Evolutionary conservation across 2,329 filamentous ascomycete genomes (phyloP).

Genomic region (Alternaria ventricosa): DNA sequence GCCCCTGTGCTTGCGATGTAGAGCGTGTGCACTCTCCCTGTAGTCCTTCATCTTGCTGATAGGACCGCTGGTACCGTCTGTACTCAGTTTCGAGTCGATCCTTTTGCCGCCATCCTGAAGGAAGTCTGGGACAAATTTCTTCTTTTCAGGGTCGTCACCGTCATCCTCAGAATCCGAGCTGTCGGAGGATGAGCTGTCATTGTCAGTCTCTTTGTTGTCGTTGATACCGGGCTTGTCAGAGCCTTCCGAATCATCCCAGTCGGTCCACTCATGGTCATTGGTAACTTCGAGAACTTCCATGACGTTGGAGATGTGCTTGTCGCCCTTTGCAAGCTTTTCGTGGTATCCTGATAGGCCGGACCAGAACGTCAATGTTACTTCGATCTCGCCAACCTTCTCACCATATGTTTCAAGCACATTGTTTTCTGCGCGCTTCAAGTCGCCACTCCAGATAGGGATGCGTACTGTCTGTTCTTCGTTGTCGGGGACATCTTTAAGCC

Average conservation of each 20-base stretch:
- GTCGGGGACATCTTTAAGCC: conserved; percentile 73
- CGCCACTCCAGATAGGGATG: conserved; percentile 71
- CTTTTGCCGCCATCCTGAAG: conserved; percentile 29
- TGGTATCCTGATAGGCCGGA: conserved; percentile 67
- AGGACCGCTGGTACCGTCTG: conserved; percentile 53
- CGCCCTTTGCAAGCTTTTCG: conserved; percentile 61
- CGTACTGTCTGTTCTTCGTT: conserved; percentile 67
- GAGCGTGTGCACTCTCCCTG: conserved; percentile 35
- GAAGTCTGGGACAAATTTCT: conserved; percentile 31
- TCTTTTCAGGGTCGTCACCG: conserved; percentile 25
- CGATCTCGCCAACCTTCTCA: conserved; percentile 65
- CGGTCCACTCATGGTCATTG: conserved; percentile 60
- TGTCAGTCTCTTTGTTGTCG: conserved; percentile 37
- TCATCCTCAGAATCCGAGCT: conserved; percentile 29
- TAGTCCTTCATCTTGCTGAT: conserved; percentile 64
- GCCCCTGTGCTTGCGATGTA: conserved; percentile 65
- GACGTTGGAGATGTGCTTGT: conserved; percentile 63
- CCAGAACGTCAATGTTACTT: conserved; percentile 66
- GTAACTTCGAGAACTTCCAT: conserved; percentile 70
- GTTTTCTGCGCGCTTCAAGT: conserved; percentile 62
- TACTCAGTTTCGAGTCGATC: conserved; percentile 30
- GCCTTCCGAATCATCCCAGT: conserved; percentile 36
- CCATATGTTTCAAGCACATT: conserved; percentile 59
- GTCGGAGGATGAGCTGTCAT: conserved; percentile 36
- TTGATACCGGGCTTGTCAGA: conserved; percentile 28